Base-by-base conservation (phyloP, 805 yeast species). In the Yarrowia porcina region DNA sequence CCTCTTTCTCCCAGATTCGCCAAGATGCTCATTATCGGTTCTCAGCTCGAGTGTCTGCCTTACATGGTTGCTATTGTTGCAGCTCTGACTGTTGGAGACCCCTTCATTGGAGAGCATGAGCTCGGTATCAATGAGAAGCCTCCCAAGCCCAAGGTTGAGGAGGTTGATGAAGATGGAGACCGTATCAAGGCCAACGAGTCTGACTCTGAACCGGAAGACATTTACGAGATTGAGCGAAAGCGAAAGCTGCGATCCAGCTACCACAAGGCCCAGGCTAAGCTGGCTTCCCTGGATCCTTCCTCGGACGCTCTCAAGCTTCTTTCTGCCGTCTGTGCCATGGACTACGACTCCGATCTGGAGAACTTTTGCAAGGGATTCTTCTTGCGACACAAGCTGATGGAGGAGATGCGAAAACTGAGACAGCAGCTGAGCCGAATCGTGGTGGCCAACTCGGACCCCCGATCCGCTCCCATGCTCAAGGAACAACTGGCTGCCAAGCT, bases 1-100 rank as follows among this genome's bases (percentile, higher is more conserved):
- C 99, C 99, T 39, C 78, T 94, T 68, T 86, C 94, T 70, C 99
- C 99, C 2, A 79, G 99, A 54, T 96, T 88, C 73, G 86, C 98
- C 1, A 92, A 92, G 71, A 90, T 94, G 82, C 78, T 94, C 63
- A 80, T 92, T 28, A 83, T 93, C 39, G 96, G 97, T 7, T 89
- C 90, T 72, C 97, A 94, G 72, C 84, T 82, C 45, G 87, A 82
- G 7, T 92, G 97, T 73, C 76, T 94, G 63, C 90, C 96, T 0
- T 93, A 89, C 70, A 81, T 94, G n/a, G 84, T 94, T 49, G 94
- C 97, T 0, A 80, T 94, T 61, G 97, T 94, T 1, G 88, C 97
- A 32, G 96, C 91, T 0, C 76, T 94, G 32, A 87, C 97, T 0
- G 97, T 94, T 45, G 97, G 97, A 5, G 96, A 92, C 69, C 97